A percentile compares a stretch with the other conserved stretches of the same genome.
Evolutionary conservation across 805 yeast genomes (phyloP).

Genomic region (Saturnispora halmiae): DNA sequence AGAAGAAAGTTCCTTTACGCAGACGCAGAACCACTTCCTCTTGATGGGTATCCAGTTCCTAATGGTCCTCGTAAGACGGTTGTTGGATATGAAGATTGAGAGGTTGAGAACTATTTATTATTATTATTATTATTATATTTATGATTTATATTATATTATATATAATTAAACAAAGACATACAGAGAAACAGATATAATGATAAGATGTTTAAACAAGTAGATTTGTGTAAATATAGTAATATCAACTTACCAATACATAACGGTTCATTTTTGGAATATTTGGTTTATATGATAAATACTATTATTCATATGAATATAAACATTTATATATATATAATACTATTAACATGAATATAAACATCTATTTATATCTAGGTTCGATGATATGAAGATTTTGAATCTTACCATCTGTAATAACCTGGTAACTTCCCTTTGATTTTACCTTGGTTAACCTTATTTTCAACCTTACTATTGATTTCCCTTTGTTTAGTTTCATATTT

Average conservation of each 20-base stretch:
- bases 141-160: background rate
- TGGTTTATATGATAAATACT: no score
- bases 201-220: background rate
- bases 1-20: conserved; percentile 60
- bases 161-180: background rate
- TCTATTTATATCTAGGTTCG: no score
- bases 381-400: no score
- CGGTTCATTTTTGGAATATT: no score
- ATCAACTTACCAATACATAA: no score
- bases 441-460: conserved; percentile 34
- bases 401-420: conserved; percentile 49
- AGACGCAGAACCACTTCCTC: conserved; percentile 60
- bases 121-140: background rate
- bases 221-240: background rate
- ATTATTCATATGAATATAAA: no score
- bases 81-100: conserved; percentile 49
- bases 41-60: conserved; percentile 46
- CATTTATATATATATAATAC: no score
- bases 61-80: conserved; percentile 39
- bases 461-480: conserved; percentile 38
- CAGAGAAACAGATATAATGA: no score
- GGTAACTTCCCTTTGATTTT: conserved; percentile 41
- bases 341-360: conserved; percentile 10
- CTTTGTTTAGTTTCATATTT: conserved; percentile 49
- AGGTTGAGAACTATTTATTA: background rate